Evolutionary conservation across 495 filamentous ascomycete genomes (phyloP).

Genomic region (Penicillium silybi): DNA sequence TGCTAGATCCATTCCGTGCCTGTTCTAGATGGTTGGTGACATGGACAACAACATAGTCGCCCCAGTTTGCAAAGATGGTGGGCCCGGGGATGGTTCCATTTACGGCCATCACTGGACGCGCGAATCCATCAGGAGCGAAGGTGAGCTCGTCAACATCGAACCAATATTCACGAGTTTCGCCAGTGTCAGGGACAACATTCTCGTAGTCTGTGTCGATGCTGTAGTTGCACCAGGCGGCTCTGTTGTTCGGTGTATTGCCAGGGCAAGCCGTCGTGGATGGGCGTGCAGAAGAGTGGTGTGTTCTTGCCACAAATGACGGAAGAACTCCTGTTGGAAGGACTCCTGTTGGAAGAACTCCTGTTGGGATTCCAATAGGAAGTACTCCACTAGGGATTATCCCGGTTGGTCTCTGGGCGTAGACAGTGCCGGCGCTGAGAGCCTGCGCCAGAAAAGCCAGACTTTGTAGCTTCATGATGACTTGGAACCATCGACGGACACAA

Average conservation of each 20-base stretch:
- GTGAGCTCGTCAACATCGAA: conserved; percentile 42
- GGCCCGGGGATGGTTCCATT: conserved; percentile 50
- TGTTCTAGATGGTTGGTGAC: conserved; percentile 48
- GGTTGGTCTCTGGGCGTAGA: neutral
- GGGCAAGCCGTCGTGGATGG: conserved; percentile 14
- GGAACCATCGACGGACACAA: neutral
- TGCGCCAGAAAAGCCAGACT: neutral
- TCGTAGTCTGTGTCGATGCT: conserved; percentile 55
- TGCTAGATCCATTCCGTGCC: conserved; percentile 51
- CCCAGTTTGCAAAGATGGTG: conserved; percentile 47
- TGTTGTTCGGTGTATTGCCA: conserved; percentile 38
- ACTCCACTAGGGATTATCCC: neutral
- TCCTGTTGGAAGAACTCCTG: neutral
- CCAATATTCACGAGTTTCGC: conserved; percentile 31
- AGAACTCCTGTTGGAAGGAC: neutral
- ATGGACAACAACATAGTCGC: conserved; percentile 48
- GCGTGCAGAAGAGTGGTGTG: neutral
- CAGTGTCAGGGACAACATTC: conserved; percentile 38
- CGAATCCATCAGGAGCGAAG: conserved; percentile 70
- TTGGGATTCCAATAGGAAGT: neutral
- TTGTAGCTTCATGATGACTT: neutral
- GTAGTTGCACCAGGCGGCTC: conserved; percentile 41
- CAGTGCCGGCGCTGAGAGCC: neutral
- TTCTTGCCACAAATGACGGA: neutral
- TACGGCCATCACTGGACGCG: conserved; percentile 40